Percentiles rank a stretch among this genome's conserved stretches.
Conservation (phyloP, 225 moss, liverwort and hornwort genomes). For the Asterella californica region DNA sequence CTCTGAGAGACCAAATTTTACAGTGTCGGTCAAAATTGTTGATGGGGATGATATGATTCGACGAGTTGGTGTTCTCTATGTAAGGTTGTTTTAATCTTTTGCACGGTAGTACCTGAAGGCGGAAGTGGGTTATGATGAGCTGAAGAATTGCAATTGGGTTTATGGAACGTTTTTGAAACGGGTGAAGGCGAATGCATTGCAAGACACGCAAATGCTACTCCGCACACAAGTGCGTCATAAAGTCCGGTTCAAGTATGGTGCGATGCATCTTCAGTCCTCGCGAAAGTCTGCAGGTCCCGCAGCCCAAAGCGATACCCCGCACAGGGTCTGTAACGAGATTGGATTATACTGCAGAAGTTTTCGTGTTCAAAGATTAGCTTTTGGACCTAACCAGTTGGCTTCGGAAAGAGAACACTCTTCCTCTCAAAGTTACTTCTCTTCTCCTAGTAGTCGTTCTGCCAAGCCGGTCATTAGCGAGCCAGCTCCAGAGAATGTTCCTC, state of each 20-base stretch:
- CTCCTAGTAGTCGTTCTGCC: constrained; percentile 7
- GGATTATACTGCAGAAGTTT: neutral
- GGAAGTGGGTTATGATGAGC: constrained; percentile 4
- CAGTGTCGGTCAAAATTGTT: too few species aligned
- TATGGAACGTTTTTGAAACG: neutral
- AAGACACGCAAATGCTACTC: constrained; percentile 65
- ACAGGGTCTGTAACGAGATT: neutral
- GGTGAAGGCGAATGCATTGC: constrained; percentile 18
- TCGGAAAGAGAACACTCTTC: neutral
- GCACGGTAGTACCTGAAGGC: neutral
- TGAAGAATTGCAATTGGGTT: neutral
- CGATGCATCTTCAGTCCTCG: constrained; percentile 11
- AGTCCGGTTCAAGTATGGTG: constrained; percentile 43
- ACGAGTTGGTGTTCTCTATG: neutral
- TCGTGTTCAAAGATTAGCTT: neutral
- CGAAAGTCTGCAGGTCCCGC: neutral
- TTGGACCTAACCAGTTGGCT: neutral
- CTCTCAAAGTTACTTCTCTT: constrained; percentile 8
- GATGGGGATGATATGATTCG: neutral
- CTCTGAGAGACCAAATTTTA: too few species aligned
- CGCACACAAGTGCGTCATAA: constrained; percentile 75
- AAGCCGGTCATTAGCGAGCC: constrained; percentile 12
- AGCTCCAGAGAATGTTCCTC: neutral
- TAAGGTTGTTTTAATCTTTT: neutral
- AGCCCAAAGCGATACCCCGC: neutral